Percentiles rank a stretch among this genome's conserved stretches.
Evolutionary conservation across 441 rosid genomes (phyloP).

Genomic region (Gossypium schwendimanii): DNA sequence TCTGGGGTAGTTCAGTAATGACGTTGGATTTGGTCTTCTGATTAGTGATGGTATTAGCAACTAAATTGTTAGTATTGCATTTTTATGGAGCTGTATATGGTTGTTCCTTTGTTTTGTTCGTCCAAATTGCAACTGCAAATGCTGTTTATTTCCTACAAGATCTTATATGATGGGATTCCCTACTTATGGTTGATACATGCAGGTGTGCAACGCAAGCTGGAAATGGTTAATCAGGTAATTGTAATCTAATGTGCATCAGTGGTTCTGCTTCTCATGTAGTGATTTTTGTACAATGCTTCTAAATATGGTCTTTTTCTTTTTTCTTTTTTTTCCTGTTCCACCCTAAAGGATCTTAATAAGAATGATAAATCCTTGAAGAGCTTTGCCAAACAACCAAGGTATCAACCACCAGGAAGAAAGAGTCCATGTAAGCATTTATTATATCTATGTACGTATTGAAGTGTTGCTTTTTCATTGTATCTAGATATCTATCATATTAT

Average conservation of each 20-base stretch:
- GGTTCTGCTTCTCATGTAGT: neutral
- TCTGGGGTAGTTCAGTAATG: neutral
- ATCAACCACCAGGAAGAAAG: conserved; percentile 67
- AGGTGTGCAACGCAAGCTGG: conserved; percentile 63
- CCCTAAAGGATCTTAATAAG: conserved; percentile 43
- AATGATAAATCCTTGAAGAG: conserved; percentile 36
- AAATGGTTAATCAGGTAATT: conserved; percentile 50
- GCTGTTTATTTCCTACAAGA: no score
- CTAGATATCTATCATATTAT: neutral
- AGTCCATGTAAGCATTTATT: conserved; percentile 55
- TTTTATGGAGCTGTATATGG: neutral
- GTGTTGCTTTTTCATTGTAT: neutral
- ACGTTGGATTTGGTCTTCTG: neutral
- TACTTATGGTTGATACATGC: conserved; percentile 9
- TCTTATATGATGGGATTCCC: neutral
- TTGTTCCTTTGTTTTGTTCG: neutral
- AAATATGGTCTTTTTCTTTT: neutral
- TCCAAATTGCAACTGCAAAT: neutral
- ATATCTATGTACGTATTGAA: neutral
- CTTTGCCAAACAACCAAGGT: conserved; percentile 42
- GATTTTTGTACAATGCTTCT: neutral
- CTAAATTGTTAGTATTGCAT: neutral
- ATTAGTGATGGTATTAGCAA: neutral
- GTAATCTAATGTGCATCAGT: neutral
- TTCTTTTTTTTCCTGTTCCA: neutral